Evolutionary conservation across 495 filamentous ascomycete genomes (phyloP).

Genomic region (Halenospora varia): DNA sequence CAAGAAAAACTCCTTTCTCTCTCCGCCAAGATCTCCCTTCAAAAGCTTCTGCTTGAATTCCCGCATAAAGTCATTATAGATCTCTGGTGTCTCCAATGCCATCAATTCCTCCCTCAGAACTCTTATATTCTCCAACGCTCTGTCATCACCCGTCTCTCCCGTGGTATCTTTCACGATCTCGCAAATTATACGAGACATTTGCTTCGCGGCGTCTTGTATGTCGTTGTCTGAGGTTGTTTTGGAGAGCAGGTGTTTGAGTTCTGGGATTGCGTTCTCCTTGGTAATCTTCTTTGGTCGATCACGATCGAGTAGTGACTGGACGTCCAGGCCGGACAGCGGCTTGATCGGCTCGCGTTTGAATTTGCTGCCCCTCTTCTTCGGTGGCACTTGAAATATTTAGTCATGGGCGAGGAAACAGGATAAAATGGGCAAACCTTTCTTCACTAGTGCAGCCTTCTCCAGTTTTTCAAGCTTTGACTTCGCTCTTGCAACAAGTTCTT

Average conservation of each 20-base stretch:
- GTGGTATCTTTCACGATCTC: slow-evolving; percentile 69
- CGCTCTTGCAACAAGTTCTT: slow-evolving; percentile 54
- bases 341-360: slow-evolving; percentile 61
- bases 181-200: slow-evolving; percentile 70
- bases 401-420: not conserved
- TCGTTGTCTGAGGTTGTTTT: slow-evolving; percentile 52
- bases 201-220: slow-evolving; percentile 64
- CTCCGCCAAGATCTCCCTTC: slow-evolving; percentile 69
- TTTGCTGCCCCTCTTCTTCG: slow-evolving; percentile 73
- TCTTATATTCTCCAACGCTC: slow-evolving; percentile 70
- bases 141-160: slow-evolving; percentile 69
- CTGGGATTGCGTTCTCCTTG: slow-evolving; percentile 76
- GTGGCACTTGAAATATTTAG: slow-evolving; percentile 57
- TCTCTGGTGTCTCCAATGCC: slow-evolving; percentile 66
- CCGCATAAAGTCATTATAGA: slow-evolving; percentile 74
- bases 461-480: slow-evolving; percentile 45
- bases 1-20: slow-evolving; percentile 82
- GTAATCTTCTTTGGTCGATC: slow-evolving; percentile 57
- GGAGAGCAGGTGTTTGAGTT: slow-evolving; percentile 78
- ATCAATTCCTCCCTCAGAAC: slow-evolving; percentile 76
- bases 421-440: no score
- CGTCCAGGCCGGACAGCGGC: slow-evolving; percentile 87
- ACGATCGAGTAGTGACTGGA: slow-evolving; percentile 67
- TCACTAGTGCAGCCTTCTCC: slow-evolving; percentile 69
- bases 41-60: slow-evolving; percentile 70